A percentile compares a stretch with the other conserved stretches of the same genome.
Evolutionary conservation across 768 basidiomycete species (phyloP).

Genomic region (Termitomyces sp.): DNA sequence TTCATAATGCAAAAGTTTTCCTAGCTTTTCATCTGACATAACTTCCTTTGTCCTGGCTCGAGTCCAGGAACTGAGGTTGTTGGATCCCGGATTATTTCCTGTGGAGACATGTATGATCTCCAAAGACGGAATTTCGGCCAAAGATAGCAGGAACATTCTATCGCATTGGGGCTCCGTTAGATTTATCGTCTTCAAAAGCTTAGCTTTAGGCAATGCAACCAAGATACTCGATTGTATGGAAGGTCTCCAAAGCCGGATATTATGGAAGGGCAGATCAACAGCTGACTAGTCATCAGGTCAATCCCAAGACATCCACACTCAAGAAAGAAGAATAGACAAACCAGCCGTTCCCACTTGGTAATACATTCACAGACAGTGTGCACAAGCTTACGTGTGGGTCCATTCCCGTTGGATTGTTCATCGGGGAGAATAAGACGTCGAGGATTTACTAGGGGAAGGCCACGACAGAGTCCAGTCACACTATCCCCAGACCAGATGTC

Average conservation of each 20-base stretch:
- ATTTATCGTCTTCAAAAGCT: background rate
- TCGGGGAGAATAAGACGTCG: background rate
- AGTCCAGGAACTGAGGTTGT: background rate
- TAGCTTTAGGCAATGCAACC: background rate
- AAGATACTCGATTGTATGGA: background rate
- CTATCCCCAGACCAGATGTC: background rate
- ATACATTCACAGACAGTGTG: background rate
- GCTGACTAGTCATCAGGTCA: background rate
- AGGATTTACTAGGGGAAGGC: slow-evolving; percentile 1
- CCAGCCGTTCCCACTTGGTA: background rate
- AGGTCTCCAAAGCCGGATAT: background rate
- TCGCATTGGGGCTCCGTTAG: background rate
- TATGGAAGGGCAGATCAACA: background rate
- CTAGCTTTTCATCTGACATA: background rate
- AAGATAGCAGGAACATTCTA: background rate
- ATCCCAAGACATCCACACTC: background rate
- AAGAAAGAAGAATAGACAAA: background rate
- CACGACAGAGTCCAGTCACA: slow-evolving; percentile 1
- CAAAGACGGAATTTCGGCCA: background rate
- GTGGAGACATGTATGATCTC: background rate
- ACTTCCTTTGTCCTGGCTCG: background rate
- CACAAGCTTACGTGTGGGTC: background rate
- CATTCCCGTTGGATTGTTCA: background rate
- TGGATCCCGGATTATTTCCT: background rate
- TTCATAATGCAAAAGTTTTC: background rate